Evolutionary conservation across 1,284 basidiomycete genomes (phyloP).

Genomic region (Naganishia sp.): DNA sequence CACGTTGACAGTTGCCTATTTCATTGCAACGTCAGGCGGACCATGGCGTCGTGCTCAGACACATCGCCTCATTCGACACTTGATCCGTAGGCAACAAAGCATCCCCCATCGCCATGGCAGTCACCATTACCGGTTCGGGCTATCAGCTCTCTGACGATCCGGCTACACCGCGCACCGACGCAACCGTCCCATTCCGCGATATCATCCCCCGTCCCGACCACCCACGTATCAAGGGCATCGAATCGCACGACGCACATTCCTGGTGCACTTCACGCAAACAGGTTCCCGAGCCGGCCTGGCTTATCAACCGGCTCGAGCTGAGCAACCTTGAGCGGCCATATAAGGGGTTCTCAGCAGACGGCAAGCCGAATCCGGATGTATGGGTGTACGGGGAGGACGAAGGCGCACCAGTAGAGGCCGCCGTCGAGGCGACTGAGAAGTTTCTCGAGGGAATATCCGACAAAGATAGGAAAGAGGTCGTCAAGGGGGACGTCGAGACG

Average conservation of each 20-base stretch:
- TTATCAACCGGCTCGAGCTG: conserved; percentile 44
- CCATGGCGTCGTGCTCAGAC: neutral
- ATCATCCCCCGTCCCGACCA: conserved; percentile 45
- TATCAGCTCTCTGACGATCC: conserved; percentile 42
- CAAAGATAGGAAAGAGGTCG: conserved; percentile 36
- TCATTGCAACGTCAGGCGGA: neutral
- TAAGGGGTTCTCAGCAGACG: conserved; percentile 44
- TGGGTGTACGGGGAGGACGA: conserved; percentile 44
- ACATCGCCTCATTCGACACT: too few species aligned
- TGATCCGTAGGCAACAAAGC: neutral
- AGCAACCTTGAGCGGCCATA: conserved; percentile 44
- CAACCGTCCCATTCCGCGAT: conserved; percentile 46
- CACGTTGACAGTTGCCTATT: neutral
- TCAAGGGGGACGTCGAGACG: conserved; percentile 41
- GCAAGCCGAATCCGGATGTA: conserved; percentile 40
- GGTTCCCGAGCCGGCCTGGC: conserved; percentile 46
- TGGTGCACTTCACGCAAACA: conserved; percentile 44
- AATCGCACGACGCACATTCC: conserved; percentile 37
- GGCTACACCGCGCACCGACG: conserved; percentile 41
- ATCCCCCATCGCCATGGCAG: neutral
- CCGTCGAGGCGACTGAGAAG: conserved; percentile 39
- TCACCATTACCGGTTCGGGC: conserved; percentile 11
- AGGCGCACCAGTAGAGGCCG: conserved; percentile 44
- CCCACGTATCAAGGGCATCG: conserved; percentile 46
- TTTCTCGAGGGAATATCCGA: conserved; percentile 37